Base-by-base conservation (phyloP, 768 basidiomycete species). In the Hygrophoropsis aurantiaca region DNA sequence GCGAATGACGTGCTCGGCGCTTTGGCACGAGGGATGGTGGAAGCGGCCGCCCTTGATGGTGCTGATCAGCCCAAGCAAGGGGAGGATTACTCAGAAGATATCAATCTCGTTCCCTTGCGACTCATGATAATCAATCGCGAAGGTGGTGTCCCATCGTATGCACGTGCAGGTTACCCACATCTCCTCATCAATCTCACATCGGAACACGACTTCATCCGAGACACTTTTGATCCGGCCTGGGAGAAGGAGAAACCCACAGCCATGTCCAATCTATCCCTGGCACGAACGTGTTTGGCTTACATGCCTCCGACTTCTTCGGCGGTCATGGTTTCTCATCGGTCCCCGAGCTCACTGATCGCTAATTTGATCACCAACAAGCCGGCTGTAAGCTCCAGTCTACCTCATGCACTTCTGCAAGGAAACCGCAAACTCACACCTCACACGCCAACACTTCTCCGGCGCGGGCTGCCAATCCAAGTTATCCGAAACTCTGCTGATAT, bases 331-430 rank as follows among this genome's bases (percentile, higher is more conserved):
- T 95, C 93, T 11, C 97, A 99, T 70, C 90, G 94, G 41, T 95
- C 94, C 1, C 90, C 94, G 0, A 91, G 90, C 51, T 91, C 91
- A 2, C 81, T 99, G 51, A 98, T 99, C 58, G 95, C 83, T 38
- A 98, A 98, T 68, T 79, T 99, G 21, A 94, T 99, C 61, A 99
- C 95, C 25, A 99, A 99, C 66, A 95, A 94, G 61, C 97, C 97
- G 3, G 93, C 92, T 7, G 84, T 95, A 50, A 94, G 91, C 58
- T 95, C 94, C 3, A 94, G 92, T 56, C 78, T 99, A 26, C 94
- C 97, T 37, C 93, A 97, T 57, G 91, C 95, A 5, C 75, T 97
- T 15, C 78, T 98, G 21, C 90, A 92, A 53, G 85, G 88, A 5
- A 89, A 91, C 61, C 76, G 89, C 41, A 87, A 85, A 57, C 78